Conservation (phyloP, 1,284 basidiomycete species). For the Pascua sp. region DNA sequence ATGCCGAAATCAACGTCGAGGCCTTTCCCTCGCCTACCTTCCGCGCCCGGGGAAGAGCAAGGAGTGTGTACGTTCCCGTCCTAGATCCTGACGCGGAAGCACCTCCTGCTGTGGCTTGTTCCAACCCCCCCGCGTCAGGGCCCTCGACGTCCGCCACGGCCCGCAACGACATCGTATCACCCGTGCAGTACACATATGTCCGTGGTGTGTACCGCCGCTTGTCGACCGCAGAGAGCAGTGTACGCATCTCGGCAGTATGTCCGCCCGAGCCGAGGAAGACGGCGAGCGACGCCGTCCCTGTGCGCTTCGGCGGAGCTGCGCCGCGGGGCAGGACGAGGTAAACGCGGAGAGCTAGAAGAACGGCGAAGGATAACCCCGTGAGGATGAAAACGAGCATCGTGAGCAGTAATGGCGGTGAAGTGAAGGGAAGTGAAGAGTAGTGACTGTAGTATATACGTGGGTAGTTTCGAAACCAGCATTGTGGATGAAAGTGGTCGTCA, state of each 20-base stretch:
- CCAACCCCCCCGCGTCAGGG: conserved; percentile 31
- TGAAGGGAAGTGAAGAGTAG: too few species aligned
- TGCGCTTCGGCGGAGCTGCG: not conserved
- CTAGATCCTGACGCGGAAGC: not conserved
- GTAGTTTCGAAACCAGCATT: too few species aligned
- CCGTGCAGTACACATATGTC: conserved; percentile 77
- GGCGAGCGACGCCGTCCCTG: conserved; percentile 43
- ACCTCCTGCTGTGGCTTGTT: not conserved
- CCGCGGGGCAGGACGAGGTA: conserved; percentile 24
- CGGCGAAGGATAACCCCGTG: too few species aligned
- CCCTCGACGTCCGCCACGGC: conserved; percentile 59
- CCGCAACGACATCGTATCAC: conserved; percentile 61
- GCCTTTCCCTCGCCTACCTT: conserved; percentile 72
- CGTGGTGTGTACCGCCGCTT: conserved; percentile 70
- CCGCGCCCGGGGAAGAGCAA: conserved; percentile 78
- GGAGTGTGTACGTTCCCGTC: conserved; percentile 48
- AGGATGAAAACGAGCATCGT: too few species aligned
- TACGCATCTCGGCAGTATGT: conserved; percentile 85
- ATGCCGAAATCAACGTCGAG: conserved; percentile 64
- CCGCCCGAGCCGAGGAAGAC: conserved; percentile 74
- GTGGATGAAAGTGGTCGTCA: too few species aligned
- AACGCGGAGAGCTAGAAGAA: conserved; percentile 17
- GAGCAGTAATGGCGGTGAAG: too few species aligned
- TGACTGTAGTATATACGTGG: too few species aligned
- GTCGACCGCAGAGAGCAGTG: conserved; percentile 71